Evolutionary conservation across 768 basidiomycete species (phyloP).

Genomic region (Boletellus ananas): DNA sequence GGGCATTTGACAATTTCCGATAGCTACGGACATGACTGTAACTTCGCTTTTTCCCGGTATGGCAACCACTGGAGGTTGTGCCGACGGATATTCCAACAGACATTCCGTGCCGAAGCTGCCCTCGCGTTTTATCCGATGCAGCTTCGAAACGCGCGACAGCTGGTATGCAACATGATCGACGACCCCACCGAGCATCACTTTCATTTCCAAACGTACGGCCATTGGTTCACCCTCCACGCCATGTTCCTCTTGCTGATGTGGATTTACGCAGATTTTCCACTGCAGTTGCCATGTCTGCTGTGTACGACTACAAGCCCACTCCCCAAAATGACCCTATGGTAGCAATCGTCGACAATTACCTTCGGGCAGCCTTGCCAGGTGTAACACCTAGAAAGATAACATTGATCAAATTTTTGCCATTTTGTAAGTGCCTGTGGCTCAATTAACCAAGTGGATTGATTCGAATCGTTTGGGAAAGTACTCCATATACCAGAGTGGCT

Average conservation of each 20-base stretch:
- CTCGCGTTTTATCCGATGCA: neutral
- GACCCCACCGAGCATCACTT: neutral
- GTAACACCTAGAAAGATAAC: slow-evolving; percentile 1
- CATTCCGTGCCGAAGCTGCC: neutral
- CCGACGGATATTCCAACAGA: slow-evolving; percentile 2
- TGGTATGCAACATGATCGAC: neutral
- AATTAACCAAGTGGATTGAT: neutral
- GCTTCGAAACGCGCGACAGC: neutral
- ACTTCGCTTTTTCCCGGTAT: neutral
- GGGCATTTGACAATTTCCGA: neutral
- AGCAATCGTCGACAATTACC: neutral
- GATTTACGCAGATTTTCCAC: slow-evolving; percentile 23
- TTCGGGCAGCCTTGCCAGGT: neutral
- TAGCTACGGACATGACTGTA: neutral
- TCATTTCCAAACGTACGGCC: slow-evolving; percentile 3
- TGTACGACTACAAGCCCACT: slow-evolving; percentile 15
- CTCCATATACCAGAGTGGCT: slow-evolving; percentile 30
- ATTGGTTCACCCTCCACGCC: neutral
- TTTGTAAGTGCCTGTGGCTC: slow-evolving; percentile 4
- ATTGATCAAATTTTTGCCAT: slow-evolving; percentile 9
- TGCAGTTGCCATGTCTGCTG: slow-evolving; percentile 23
- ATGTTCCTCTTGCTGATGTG: too few species aligned
- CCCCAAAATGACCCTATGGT: slow-evolving; percentile 9
- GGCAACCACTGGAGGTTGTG: neutral
- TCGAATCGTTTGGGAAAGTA: slow-evolving; percentile 1